These are phyloP conservation scores for Emericellopsis atlantica DNA, from an alignment of 2,329 filamentous ascomycete genomes.

Conservation along the genomic window DNA sequence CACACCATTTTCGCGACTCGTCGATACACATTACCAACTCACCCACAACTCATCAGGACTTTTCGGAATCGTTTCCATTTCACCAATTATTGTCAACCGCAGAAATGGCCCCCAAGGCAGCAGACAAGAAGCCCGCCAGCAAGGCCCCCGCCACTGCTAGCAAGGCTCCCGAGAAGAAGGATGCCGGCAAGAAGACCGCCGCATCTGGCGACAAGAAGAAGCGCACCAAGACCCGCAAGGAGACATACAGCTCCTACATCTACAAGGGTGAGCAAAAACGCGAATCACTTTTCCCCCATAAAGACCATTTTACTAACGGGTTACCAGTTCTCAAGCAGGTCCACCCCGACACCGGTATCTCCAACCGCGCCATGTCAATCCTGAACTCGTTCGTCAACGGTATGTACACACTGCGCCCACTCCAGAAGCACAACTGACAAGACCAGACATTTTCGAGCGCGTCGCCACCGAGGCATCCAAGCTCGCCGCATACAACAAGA, in stretches of 20 bases:
- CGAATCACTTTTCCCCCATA: not conserved
- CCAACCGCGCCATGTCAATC: slow-evolving; percentile 99
- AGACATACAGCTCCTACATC: slow-evolving; percentile 99
- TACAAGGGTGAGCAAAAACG: slow-evolving; percentile 70
- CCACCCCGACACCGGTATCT: slow-evolving; percentile 99
- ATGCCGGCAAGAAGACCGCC: slow-evolving; percentile 99
- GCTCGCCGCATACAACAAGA: slow-evolving; percentile 99
- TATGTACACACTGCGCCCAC: slow-evolving; percentile 28
- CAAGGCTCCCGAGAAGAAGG: slow-evolving; percentile 86
- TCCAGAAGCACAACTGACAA: not conserved
- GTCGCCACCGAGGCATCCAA: slow-evolving; percentile 98
- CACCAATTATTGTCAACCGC: slow-evolving; percentile 19
- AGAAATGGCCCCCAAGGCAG: slow-evolving; percentile 93
- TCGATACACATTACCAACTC: slow-evolving; percentile 4
- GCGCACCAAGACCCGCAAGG: slow-evolving; percentile 99
- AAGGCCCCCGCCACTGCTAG: slow-evolving; percentile 76
- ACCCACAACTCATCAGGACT: slow-evolving; percentile 3
- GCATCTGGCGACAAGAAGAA: slow-evolving; percentile 99
- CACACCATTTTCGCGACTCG: slow-evolving; percentile 10
- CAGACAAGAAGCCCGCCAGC: slow-evolving; percentile 97
- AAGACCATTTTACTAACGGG: not conserved
- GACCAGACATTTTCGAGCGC: slow-evolving; percentile 91
- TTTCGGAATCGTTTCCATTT: slow-evolving; percentile 6
- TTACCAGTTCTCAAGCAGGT: slow-evolving; percentile 93
- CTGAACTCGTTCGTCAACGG: slow-evolving; percentile 99